A percentile compares a stretch with the other conserved stretches of the same genome.
These are phyloP conservation scores for Geoglossum glabrum DNA, from an alignment of 495 filamentous ascomycete genomes.

Conservation along the genomic window DNA sequence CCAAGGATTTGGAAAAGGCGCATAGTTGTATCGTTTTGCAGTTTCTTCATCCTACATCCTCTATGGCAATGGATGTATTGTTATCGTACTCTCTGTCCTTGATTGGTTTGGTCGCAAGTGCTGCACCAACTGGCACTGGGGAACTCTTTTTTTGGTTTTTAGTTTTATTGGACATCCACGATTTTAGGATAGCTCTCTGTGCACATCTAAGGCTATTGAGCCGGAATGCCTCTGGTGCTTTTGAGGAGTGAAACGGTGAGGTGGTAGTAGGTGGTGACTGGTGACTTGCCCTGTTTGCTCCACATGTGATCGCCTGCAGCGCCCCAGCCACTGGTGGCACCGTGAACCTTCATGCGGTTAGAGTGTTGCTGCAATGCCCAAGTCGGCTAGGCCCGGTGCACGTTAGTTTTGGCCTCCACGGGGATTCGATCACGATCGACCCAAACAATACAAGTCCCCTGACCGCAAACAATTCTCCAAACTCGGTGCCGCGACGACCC, in stretches of 20 bases:
- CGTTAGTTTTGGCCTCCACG: no score
- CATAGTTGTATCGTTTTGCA: background rate
- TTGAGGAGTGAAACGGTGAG: no score
- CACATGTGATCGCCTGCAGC: background rate
- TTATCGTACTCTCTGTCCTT: background rate
- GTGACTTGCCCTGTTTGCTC: no score
- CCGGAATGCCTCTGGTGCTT: no score
- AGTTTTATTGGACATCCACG: no score
- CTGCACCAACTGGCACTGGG: background rate
- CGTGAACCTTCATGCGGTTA: background rate
- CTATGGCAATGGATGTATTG: background rate
- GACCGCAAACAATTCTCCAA: background rate
- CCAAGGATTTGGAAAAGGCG: background rate
- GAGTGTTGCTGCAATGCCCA: background rate
- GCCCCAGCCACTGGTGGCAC: background rate
- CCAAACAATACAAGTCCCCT: background rate
- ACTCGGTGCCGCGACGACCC: background rate
- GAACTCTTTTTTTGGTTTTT: background rate
- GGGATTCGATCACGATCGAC: background rate
- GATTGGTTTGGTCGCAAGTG: slow-evolving; percentile 2
- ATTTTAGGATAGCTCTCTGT: no score
- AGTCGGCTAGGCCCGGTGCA: background rate
- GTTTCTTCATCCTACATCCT: background rate
- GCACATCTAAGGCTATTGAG: no score
- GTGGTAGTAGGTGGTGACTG: no score